These are phyloP conservation scores for Perilla frutescens DNA, from an alignment of 257 asterid genomes.

Conservation along the genomic window DNA sequence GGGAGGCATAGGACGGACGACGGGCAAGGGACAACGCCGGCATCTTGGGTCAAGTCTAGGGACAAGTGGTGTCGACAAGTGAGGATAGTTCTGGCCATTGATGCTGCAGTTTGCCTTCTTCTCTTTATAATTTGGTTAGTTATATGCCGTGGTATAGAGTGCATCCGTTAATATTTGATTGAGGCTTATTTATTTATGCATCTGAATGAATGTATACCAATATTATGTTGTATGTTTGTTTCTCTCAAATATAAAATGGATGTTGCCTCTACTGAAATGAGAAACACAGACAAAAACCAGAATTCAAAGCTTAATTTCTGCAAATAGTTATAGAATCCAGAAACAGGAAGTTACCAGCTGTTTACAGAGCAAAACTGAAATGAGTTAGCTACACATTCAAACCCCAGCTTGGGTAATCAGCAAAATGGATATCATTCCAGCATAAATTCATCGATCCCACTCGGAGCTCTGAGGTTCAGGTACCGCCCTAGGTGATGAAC, in stretches of 20 bases:
- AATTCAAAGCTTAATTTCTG: constrained; percentile 23
- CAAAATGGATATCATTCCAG: constrained; percentile 11
- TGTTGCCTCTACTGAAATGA: too few species aligned
- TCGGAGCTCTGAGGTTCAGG: constrained; percentile 58
- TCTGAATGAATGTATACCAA: background rate
- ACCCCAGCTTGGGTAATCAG: background rate
- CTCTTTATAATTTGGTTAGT: constrained; percentile 68
- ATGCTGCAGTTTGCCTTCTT: constrained; percentile 61
- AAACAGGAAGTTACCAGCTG: constrained; percentile 6
- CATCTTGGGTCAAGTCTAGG: constrained; percentile 48
- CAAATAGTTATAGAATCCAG: constrained; percentile 19
- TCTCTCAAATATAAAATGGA: background rate
- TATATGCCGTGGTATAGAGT: constrained; percentile 66
- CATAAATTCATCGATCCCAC: constrained; percentile 69
- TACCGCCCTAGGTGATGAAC: constrained; percentile 8
- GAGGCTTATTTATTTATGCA: constrained; percentile 4
- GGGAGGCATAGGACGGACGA: constrained; percentile 13
- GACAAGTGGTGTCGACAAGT: constrained; percentile 72
- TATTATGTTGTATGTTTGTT: background rate
- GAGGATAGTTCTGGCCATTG: constrained; percentile 65
- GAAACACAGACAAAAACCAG: too few species aligned
- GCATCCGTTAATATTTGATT: constrained; percentile 51
- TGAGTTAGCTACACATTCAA: constrained; percentile 31
- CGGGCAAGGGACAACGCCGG: constrained; percentile 36
- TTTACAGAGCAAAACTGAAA: background rate